Evolutionary conservation across 2,329 filamentous ascomycete species (phyloP), one percentile per base, ranked within the genome.

Genomic region (Cercospora sp.): DNA sequence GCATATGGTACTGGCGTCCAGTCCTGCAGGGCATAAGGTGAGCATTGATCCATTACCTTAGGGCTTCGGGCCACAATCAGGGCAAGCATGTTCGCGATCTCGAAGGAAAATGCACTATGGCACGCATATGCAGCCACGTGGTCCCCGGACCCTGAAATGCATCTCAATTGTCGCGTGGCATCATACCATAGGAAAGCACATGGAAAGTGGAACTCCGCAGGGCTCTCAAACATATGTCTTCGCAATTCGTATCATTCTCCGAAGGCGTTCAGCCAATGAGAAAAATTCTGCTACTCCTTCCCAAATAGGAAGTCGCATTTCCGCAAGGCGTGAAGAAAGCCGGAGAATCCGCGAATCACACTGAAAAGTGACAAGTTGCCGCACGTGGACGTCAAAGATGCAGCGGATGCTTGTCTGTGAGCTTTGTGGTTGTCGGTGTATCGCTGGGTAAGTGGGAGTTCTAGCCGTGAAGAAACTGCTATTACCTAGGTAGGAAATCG

Each of bases 241-340:
- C 36, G n/a, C n/a, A n/a, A n/a, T 39, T 48, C 18, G 42, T 48
- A 23, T 53, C 48, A 53, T 53, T 53, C 7, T 53, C 48, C 42
- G 42, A 48, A 8, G 42, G 20, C 20, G 42, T 48, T 23, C 55
- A 59, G 28, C 55, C 55, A 59, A 59, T 33, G 12, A 23, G 55
- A 9, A 23, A 31, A 59, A 4, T 59, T 59, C 55, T 59, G 55
- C 55, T 13, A 59, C 55, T 18, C n/a, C 31, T 36, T 31, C 55
- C 55, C 31, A 33, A 59, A 20, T 36, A 36, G 55, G 55, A 59
- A 59, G 55, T 59, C 55, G 55, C 55, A 59, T 59, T 59, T 59
- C 55, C 55, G 55, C 31, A 5, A 33, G n/a, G 55, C 26, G 55
- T 59, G 55, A 59, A 36, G 28, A 58, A 20, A 58, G 26, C 55